Conservation (phyloP, 345 rosid species). For the Melaleuca alternifolia region DNA sequence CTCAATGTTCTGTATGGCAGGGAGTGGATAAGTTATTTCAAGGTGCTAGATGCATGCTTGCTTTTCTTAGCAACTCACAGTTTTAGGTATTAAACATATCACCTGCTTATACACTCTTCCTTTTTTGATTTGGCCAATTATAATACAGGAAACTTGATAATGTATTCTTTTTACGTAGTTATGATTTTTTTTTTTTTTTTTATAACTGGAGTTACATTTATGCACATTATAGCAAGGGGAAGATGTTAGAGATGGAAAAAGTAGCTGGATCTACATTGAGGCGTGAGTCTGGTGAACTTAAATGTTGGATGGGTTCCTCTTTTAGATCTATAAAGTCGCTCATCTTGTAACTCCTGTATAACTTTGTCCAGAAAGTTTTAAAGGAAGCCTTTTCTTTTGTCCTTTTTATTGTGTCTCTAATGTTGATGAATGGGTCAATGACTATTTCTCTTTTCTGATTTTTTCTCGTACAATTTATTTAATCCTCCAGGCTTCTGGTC, state of each 20-base stretch:
- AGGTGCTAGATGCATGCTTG: slow-evolving; percentile 77
- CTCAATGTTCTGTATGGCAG: slow-evolving; percentile 71
- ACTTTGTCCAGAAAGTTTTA: neutral
- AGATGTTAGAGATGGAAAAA: neutral
- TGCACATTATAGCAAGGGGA: neutral
- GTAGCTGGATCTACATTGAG: neutral
- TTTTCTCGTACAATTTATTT: neutral
- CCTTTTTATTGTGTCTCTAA: neutral
- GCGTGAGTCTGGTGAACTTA: neutral
- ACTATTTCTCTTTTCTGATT: neutral
- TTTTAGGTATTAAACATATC: slow-evolving; percentile 22
- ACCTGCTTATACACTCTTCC: neutral
- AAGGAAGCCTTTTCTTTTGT: neutral
- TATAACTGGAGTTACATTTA: neutral
- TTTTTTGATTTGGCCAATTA: neutral
- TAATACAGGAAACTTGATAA: neutral
- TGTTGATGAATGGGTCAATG: neutral
- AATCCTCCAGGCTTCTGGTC: neutral
- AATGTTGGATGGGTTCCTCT: neutral
- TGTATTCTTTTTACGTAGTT: neutral
- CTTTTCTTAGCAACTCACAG: slow-evolving; percentile 89
- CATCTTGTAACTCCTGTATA: neutral
- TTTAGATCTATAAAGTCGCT: neutral
- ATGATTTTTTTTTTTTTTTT: neutral
- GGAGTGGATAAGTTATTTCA: slow-evolving; percentile 78